phyloP scores from a whole-genome alignment of 2,329 filamentous ascomycete species.

The Exophiala mesophila region DNA sequence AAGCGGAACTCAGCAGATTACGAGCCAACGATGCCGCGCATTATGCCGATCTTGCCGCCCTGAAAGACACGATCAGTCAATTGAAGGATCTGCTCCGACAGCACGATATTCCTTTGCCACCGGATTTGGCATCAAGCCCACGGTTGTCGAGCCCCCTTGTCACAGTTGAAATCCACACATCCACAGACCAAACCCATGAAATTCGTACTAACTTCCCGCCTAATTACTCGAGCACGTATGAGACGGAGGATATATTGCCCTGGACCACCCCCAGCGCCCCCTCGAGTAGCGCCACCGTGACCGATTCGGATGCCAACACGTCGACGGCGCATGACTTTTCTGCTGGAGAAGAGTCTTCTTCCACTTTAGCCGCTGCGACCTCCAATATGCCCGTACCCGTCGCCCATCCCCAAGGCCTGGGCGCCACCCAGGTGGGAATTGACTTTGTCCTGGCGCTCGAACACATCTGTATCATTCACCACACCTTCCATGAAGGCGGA shows the following conservation, averaged over 20 bases:
- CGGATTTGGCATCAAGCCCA: conserved; percentile 20
- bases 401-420: conserved; percentile 28
- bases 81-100: conserved; percentile 20
- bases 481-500: conserved; percentile 11
- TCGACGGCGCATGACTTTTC: conserved; percentile 13
- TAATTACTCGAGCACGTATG: background rate
- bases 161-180: conserved; percentile 15
- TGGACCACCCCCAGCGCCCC: background rate
- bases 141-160: conserved; percentile 12
- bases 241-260: background rate
- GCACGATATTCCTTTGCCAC: conserved; percentile 18
- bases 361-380: background rate
- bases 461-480: conserved; percentile 28
- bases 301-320: conserved; percentile 5
- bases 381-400: conserved; percentile 5
- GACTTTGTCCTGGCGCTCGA: conserved; percentile 32
- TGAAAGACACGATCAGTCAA: conserved; percentile 16
- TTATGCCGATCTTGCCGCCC: conserved; percentile 11
- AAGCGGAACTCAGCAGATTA: conserved; percentile 27
- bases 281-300: conserved; percentile 4
- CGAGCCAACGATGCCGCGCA: conserved; percentile 26
- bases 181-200: conserved; percentile 10
- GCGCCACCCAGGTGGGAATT: conserved; percentile 29
- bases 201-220: conserved; percentile 18
- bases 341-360: background rate